phyloP scores from a whole-genome alignment of 257 asterid genomes.

The Petunia axillaris region DNA sequence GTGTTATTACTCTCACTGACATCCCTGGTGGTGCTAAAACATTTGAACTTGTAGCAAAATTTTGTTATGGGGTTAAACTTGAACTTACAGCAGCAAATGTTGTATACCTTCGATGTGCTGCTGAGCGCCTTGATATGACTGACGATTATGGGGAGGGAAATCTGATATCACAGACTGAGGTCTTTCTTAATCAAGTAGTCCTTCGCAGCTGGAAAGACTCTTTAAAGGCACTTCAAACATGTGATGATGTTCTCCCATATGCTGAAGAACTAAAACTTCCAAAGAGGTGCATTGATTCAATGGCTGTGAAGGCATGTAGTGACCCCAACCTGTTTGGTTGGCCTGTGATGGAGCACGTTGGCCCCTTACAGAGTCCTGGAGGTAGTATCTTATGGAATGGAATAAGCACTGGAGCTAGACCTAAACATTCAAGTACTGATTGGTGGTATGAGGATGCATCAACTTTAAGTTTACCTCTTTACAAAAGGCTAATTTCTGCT shows the following conservation, averaged over 20 bases:
- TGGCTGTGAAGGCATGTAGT: slow-evolving; percentile 76
- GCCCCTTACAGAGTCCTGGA: slow-evolving; percentile 98
- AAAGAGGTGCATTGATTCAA: slow-evolving; percentile 72
- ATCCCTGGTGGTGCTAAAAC: slow-evolving; percentile 91
- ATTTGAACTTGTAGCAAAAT: slow-evolving; percentile 89
- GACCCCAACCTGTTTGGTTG: slow-evolving; percentile 90
- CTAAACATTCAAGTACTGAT: slow-evolving; percentile 63
- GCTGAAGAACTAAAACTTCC: slow-evolving; percentile 78
- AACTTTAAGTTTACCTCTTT: slow-evolving; percentile 65
- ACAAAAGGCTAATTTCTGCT: slow-evolving; percentile 70
- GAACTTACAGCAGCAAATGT: slow-evolving; percentile 92
- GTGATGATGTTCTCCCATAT: slow-evolving; percentile 64
- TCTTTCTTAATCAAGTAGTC: slow-evolving; percentile 78
- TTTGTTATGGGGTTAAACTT: slow-evolving; percentile 92
- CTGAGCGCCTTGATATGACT: slow-evolving; percentile 89
- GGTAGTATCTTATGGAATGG: slow-evolving; percentile 97
- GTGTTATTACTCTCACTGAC: slow-evolving; percentile 57
- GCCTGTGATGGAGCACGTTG: slow-evolving; percentile 92
- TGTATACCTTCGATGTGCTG: slow-evolving; percentile 81
- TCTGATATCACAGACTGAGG: slow-evolving; percentile 75
- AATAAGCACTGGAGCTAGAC: slow-evolving; percentile 96
- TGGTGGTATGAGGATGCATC: slow-evolving; percentile 99
- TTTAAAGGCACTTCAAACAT: slow-evolving; percentile 75
- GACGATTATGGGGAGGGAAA: slow-evolving; percentile 93
- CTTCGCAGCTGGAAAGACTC: slow-evolving; percentile 84